Percentiles rank a stretch among this genome's conserved stretches.
Evolutionary conservation across 306 rosid genomes (phyloP).

Genomic region (Prinsepia uniflora): DNA sequence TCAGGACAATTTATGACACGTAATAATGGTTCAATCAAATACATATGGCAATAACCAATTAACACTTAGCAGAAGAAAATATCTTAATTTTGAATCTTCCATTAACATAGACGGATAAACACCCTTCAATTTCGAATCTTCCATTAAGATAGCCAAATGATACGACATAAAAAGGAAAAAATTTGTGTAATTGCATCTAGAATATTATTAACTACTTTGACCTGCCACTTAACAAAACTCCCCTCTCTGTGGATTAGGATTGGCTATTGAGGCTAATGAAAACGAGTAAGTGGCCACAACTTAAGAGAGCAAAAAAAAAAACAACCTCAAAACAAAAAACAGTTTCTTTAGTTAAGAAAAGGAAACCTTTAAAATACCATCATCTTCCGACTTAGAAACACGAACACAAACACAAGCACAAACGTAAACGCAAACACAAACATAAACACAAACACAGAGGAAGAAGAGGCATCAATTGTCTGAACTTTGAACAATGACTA

Average conservation of each 20-base stretch:
- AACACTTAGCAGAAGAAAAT: too few relatives aligned
- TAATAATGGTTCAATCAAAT: too few relatives aligned
- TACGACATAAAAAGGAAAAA: too few relatives aligned
- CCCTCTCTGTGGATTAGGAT: neutral
- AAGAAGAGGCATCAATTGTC: neutral
- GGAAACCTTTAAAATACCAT: neutral
- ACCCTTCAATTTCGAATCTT: too few relatives aligned
- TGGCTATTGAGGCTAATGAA: neutral
- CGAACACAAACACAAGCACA: too few relatives aligned
- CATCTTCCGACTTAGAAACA: neutral
- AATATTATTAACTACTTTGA: neutral
- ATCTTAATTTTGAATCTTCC: too few relatives aligned
- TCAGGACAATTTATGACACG: too few relatives aligned
- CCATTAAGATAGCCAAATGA: too few relatives aligned
- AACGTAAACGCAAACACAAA: neutral
- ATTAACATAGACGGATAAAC: too few relatives aligned
- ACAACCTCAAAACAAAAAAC: conserved; percentile 14
- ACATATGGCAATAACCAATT: too few relatives aligned
- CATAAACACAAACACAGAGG: neutral
- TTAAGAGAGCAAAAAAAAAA: neutral
- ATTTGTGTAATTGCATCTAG: neutral
- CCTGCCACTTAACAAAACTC: neutral
- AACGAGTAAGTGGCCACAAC: neutral
- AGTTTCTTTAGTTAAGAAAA: conserved; percentile 17
- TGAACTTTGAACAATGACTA: conserved; percentile 32